phyloP scores from a whole-genome alignment of 306 rosid genomes.

The Lupinus albus region DNA sequence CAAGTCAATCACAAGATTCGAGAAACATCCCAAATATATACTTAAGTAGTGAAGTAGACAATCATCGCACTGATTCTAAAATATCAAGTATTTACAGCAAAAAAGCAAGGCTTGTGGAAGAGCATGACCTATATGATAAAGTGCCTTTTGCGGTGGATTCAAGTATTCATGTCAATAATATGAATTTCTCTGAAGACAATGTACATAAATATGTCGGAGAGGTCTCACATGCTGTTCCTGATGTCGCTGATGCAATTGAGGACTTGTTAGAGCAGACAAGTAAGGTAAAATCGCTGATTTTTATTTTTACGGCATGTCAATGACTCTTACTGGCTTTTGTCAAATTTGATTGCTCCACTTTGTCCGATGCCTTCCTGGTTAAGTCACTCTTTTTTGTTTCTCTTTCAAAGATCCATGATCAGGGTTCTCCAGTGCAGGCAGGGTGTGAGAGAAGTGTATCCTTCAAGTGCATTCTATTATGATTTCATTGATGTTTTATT shows the following conservation, averaged over 20 bases:
- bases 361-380: conserved; percentile 31
- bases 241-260: conserved; percentile 96
- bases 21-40: conserved; percentile 44
- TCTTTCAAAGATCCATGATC: conserved; percentile 71
- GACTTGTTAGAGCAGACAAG: conserved; percentile 94
- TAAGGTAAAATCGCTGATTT: conserved; percentile 62
- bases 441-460: conserved; percentile 65
- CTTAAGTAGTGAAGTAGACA: conserved; percentile 40
- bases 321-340: neutral
- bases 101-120: conserved; percentile 73
- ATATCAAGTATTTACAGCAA: conserved; percentile 53
- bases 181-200: conserved; percentile 51
- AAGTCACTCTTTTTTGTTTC: conserved; percentile 41
- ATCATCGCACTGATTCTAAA: conserved; percentile 44
- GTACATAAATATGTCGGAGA: conserved; percentile 43
- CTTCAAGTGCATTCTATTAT: conserved; percentile 44
- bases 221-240: conserved; percentile 66
- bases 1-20: conserved; percentile 52
- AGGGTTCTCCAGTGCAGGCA: conserved; percentile 65
- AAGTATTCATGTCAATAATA: conserved; percentile 42
- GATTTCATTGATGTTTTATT: conserved; percentile 32
- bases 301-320: conserved; percentile 30
- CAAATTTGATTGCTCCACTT: conserved; percentile 16
- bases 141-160: conserved; percentile 45
- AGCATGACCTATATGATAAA: conserved; percentile 45